Evolutionary conservation across 1,139 yeast genomes (phyloP).

Genomic region (Scheffersomyces illinoinensis): DNA sequence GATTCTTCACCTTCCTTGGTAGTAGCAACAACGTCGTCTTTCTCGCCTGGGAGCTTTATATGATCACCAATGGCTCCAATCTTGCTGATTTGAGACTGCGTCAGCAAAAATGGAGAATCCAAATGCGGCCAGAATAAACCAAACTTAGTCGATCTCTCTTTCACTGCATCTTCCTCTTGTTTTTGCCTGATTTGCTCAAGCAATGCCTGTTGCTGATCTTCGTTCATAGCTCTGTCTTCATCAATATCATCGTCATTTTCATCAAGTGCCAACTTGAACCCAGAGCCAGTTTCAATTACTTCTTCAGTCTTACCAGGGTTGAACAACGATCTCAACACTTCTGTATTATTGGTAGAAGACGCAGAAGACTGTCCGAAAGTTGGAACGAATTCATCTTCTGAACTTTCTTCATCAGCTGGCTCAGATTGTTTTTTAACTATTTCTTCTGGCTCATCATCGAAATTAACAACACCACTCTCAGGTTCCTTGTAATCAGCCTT

Average conservation of each 20-base stretch:
- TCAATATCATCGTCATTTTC: conserved; percentile 43
- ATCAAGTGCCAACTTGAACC: conserved; percentile 34
- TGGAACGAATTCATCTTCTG: conserved; percentile 54
- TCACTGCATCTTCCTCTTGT: conserved; percentile 23
- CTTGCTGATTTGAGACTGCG: conserved; percentile 78
- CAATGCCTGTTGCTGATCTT: conserved; percentile 25
- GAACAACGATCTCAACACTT: conserved; percentile 63
- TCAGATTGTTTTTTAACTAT: conserved; percentile 7
- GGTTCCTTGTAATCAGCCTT: conserved; percentile 4
- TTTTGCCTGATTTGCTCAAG: conserved; percentile 33
- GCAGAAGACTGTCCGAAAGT: conserved; percentile 39
- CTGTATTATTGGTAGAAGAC: conserved; percentile 48
- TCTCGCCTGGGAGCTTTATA: conserved; percentile 39
- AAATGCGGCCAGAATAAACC: conserved; percentile 82
- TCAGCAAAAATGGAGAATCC: conserved; percentile 80
- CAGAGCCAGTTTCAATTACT: conserved; percentile 12
- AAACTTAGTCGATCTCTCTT: conserved; percentile 15
- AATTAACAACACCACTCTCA: conserved; percentile 5
- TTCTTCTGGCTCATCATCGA: conserved; percentile 6
- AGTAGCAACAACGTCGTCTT: conserved; percentile 21
- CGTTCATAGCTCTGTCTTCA: conserved; percentile 18
- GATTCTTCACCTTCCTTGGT: conserved; percentile 44
- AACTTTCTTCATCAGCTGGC: conserved; percentile 4
- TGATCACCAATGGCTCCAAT: conserved; percentile 36
- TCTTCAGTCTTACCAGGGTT: conserved; percentile 44